A percentile compares a stretch with the other conserved stretches of the same genome.
These are phyloP conservation scores for Talaromyces marneffei DNA, from an alignment of 2,329 filamentous ascomycete species.

Conservation along the genomic window DNA sequence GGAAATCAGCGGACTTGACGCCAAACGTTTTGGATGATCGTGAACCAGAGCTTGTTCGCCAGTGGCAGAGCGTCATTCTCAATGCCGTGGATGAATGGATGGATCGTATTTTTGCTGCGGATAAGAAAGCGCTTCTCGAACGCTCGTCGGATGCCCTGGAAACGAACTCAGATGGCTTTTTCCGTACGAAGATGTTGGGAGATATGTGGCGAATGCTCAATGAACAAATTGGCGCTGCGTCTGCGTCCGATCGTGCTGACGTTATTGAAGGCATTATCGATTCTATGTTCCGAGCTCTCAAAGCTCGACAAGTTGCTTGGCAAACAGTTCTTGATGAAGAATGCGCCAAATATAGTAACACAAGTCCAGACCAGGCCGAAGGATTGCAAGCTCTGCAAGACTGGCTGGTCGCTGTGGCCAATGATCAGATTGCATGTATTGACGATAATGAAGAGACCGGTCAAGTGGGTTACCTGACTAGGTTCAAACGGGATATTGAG, in stretches of 20 bases:
- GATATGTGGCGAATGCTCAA: conserved; percentile 97
- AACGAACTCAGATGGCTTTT: conserved; percentile 80
- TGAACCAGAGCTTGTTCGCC: conserved; percentile 81
- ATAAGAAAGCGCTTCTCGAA: conserved; percentile 73
- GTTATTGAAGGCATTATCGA: conserved; percentile 94
- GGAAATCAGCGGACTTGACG: conserved; percentile 66
- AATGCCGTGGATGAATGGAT: conserved; percentile 97
- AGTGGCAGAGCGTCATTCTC: conserved; percentile 93
- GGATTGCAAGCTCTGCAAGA: conserved; percentile 70
- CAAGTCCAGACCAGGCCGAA: conserved; percentile 50
- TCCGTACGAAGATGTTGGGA: conserved; percentile 83
- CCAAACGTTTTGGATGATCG: conserved; percentile 88
- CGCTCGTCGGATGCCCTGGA: conserved; percentile 76
- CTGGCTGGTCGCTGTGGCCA: conserved; percentile 94
- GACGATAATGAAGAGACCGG: conserved; percentile 77
- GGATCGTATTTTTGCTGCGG: conserved; percentile 79
- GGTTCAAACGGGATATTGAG: conserved; percentile 79
- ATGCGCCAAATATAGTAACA: conserved; percentile 62
- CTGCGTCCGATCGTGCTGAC: conserved; percentile 77
- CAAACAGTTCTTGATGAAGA: conserved; percentile 85
- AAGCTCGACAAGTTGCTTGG: conserved; percentile 76
- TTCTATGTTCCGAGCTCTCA: conserved; percentile 85
- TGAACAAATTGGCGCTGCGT: conserved; percentile 82
- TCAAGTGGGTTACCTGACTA: conserved; percentile 73
- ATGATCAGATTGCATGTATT: conserved; percentile 97